Evolutionary conservation across 1,284 basidiomycete species (phyloP).

Genomic region (Rhodotorula sp.): DNA sequence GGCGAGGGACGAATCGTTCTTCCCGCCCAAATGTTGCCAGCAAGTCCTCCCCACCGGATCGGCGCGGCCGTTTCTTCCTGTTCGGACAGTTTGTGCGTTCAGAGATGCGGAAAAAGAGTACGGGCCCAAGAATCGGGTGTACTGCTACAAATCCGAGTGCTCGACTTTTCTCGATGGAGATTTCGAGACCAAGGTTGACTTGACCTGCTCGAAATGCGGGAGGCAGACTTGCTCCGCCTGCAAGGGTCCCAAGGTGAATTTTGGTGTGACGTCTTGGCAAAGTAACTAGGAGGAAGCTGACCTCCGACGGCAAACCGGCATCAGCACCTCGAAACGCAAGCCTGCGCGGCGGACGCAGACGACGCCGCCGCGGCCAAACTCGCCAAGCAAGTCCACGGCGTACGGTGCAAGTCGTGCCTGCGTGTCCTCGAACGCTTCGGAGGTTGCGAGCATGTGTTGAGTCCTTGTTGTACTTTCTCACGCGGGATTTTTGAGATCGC

Average conservation of each 20-base stretch:
- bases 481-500: neutral
- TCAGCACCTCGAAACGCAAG: neutral
- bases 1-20: no score
- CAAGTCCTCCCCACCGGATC: no score
- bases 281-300: no score
- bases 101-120: no score
- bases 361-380: neutral
- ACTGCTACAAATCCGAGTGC: slow-evolving; percentile 55
- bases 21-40: no score
- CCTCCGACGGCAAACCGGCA: no score
- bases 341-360: slow-evolving; percentile 8
- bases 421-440: slow-evolving; percentile 5
- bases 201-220: slow-evolving; percentile 45
- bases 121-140: slow-evolving; percentile 52
- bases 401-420: neutral
- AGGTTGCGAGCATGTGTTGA: slow-evolving; percentile 7
- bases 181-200: neutral
- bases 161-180: slow-evolving; percentile 56
- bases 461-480: neutral
- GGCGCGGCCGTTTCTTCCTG: no score
- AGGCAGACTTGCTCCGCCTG: slow-evolving; percentile 53
- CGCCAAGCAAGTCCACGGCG: neutral
- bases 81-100: no score
- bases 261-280: no score
- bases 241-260: slow-evolving; percentile 45